Percentiles rank a stretch among this genome's conserved stretches.
phyloP scores from a whole-genome alignment of 305 asterid species.

The Plantago rigida region DNA sequence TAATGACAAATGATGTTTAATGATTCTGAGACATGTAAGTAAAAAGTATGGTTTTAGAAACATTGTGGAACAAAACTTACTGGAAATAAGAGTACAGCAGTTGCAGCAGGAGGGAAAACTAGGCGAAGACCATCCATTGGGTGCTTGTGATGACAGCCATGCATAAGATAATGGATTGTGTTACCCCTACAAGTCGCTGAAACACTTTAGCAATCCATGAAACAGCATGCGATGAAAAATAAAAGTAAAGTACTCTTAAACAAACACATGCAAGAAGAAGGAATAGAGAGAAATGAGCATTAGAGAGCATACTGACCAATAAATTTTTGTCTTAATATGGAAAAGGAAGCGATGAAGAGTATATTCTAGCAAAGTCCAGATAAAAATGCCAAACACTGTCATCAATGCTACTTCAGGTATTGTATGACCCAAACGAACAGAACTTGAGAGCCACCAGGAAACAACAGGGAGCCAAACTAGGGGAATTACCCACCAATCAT shows the following conservation, averaged over 20 bases:
- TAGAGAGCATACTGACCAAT: slow-evolving; percentile 39
- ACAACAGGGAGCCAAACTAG: slow-evolving; percentile 75
- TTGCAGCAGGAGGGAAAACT: slow-evolving; percentile 79
- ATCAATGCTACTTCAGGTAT: slow-evolving; percentile 35
- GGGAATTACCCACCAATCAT: slow-evolving; percentile 69
- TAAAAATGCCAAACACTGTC: slow-evolving; percentile 34
- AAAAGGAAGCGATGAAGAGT: slow-evolving; percentile 71
- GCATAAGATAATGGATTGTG: slow-evolving; percentile 71
- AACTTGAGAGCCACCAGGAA: slow-evolving; percentile 35
- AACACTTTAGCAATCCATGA: not conserved
- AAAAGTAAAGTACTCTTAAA: not conserved
- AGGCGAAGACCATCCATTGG: slow-evolving; percentile 82
- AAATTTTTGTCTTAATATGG: slow-evolving; percentile 57
- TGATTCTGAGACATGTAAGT: no score
- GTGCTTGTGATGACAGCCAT: slow-evolving; percentile 90
- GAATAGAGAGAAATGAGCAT: not conserved
- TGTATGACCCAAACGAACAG: slow-evolving; percentile 41
- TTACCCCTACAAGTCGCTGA: slow-evolving; percentile 48
- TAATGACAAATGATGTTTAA: no score
- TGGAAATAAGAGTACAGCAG: slow-evolving; percentile 54
- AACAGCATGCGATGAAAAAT: not conserved
- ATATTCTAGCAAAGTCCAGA: slow-evolving; percentile 75
- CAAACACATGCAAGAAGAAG: not conserved
- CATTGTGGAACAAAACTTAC: slow-evolving; percentile 29
- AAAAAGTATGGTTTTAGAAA: not conserved